These are phyloP conservation scores for Ilyonectria mors-panacis DNA, from an alignment of 2,329 filamentous ascomycete genomes.

Conservation along the genomic window DNA sequence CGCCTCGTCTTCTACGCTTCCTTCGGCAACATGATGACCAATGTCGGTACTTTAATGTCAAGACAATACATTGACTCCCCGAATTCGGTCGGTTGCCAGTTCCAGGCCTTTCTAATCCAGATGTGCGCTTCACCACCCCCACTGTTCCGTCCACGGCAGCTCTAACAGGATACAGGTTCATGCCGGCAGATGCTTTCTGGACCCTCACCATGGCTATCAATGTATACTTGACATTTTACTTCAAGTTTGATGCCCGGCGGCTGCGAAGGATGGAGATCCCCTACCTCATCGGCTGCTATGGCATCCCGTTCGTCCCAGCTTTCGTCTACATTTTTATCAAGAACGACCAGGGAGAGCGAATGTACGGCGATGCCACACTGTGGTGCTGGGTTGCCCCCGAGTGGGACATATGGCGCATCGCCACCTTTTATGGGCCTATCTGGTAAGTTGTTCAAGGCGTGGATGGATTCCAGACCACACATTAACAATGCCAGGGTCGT, in stretches of 20 bases:
- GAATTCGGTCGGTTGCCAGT: slow-evolving; percentile 72
- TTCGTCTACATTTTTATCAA: slow-evolving; percentile 77
- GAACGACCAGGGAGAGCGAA: slow-evolving; percentile 63
- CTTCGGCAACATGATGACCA: slow-evolving; percentile 84
- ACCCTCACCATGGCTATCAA: slow-evolving; percentile 87
- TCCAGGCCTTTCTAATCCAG: slow-evolving; percentile 86
- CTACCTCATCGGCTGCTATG: slow-evolving; percentile 80
- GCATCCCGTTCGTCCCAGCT: slow-evolving; percentile 78
- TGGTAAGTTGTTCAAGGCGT: slow-evolving; percentile 64
- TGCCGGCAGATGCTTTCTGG: slow-evolving; percentile 83
- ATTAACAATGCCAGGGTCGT: slow-evolving; percentile 64
- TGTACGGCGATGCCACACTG: slow-evolving; percentile 82
- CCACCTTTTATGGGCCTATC: slow-evolving; percentile 80
- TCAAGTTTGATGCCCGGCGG: slow-evolving; percentile 75
- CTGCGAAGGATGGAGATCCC: slow-evolving; percentile 78
- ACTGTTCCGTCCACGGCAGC: not conserved
- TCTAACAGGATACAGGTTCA: slow-evolving; percentile 71
- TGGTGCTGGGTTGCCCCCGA: slow-evolving; percentile 84
- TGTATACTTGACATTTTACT: slow-evolving; percentile 86
- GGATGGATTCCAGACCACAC: too few species aligned
- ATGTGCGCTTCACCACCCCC: slow-evolving; percentile 69
- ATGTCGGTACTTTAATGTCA: slow-evolving; percentile 82
- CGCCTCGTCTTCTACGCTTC: slow-evolving; percentile 87
- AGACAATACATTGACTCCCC: slow-evolving; percentile 68
- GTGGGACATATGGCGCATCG: slow-evolving; percentile 81